A percentile compares a stretch with the other conserved stretches of the same genome.
Evolutionary conservation across 2,329 filamentous ascomycete species (phyloP).

Genomic region (Helotiales sp.): DNA sequence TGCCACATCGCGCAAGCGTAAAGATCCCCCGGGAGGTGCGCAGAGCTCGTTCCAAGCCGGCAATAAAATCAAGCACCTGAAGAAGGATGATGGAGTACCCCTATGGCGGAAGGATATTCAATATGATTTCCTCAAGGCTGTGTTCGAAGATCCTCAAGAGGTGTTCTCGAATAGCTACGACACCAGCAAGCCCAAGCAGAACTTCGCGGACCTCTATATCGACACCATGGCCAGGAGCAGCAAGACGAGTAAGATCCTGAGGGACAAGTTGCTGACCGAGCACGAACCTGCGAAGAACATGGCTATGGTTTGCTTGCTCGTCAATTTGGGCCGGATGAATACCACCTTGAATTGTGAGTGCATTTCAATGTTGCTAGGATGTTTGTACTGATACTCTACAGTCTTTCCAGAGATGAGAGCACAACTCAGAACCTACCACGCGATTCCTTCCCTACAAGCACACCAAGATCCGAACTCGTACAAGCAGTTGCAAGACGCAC

Average conservation of each 20-base stretch:
- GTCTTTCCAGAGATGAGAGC: conserved; percentile 99
- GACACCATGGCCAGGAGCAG: conserved; percentile 98
- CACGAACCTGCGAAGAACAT: conserved; percentile 92
- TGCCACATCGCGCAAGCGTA: conserved; percentile 31
- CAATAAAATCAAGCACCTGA: conserved; percentile 78
- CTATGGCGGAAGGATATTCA: conserved; percentile 89
- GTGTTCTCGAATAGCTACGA: conserved; percentile 96
- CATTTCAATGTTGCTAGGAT: not conserved
- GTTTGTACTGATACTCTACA: conserved; percentile 48
- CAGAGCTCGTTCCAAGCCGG: conserved; percentile 39
- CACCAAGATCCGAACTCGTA: conserved; percentile 95
- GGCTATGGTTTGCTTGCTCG: conserved; percentile 98
- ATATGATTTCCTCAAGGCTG: conserved; percentile 79
- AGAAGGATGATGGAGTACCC: conserved; percentile 87
- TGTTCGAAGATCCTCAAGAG: conserved; percentile 74
- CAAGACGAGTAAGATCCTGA: conserved; percentile 98
- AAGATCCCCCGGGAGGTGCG: conserved; percentile 33
- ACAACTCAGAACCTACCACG: conserved; percentile 95
- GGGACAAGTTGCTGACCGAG: conserved; percentile 94
- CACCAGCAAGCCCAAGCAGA: conserved; percentile 63
- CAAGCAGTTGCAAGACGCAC: conserved; percentile 97
- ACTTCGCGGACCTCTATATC: conserved; percentile 95
- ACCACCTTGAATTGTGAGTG: conserved; percentile 92
- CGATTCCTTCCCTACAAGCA: conserved; percentile 93
- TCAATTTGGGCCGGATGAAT: conserved; percentile 98